Evolutionary conservation across 768 basidiomycete species (phyloP), one percentile per base, ranked within the genome.

Genomic region (Termitomyces sp.): DNA sequence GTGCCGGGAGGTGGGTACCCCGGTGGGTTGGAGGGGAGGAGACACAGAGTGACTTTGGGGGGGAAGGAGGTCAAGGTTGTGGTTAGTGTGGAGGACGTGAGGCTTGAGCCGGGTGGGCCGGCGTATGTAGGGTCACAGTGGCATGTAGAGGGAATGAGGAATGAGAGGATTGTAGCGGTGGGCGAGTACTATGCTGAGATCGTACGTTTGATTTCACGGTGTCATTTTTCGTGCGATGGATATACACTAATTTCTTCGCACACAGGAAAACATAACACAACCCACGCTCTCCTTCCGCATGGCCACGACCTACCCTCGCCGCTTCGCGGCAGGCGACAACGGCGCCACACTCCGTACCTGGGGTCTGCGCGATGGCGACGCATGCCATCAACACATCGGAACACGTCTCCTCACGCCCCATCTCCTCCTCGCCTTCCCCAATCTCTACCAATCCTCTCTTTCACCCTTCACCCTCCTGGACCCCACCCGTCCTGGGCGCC

Each of bases 121-220:
- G 48, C 49, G 9, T 75, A 70, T 61, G 53, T 62, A 5, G 75
- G 70, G 1, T 66, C 70, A 11, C 64, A 63, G 14, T 82, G 80
- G 79, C 77, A 75, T 45, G 78, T 79, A 17, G 76, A 77, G 62
- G 80, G 80, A 35, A 80, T 80, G 78, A 64, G 71, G 54, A 78
- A 77, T 53, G 80, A 83, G 58, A 68, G 74, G 6, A 75, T 83
- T 41, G 74, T 75, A 0, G 79, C 79, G 1, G 77, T 72, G 55
- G 74, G 72, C 1, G 65, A 76, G 12, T 74, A 78, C 53, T 76
- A 71, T 54, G 46, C 71, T 22, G 68, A 72, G 41, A 62, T 66
- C 11, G 81, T 80, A 53, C 58, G 76, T 60, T 43, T 38, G 42
- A 3, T n/a, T 12, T 2, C 11, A 12, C 42, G 12, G 34, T 34